Percentiles rank a stretch among this genome's conserved stretches.
These are phyloP conservation scores for Trichoderma asperellum DNA, from an alignment of 2,329 filamentous ascomycete genomes.

Conservation along the genomic window DNA sequence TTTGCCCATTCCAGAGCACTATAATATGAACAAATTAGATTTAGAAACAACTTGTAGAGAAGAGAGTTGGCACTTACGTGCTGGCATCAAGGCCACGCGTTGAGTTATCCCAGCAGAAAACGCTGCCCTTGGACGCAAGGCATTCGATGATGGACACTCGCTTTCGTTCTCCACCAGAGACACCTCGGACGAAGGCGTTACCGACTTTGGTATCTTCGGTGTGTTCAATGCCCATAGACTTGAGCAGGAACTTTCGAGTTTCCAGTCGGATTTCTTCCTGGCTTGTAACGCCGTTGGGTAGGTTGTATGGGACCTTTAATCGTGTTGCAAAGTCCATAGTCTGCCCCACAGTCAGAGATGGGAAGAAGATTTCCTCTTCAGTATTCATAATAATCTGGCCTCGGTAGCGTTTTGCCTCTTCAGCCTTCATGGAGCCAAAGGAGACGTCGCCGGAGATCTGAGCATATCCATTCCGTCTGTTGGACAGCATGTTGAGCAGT, in stretches of 20 bases:
- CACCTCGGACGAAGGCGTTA: slow-evolving; percentile 67
- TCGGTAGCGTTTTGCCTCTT: slow-evolving; percentile 53
- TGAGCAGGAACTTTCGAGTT: slow-evolving; percentile 58
- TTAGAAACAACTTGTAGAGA: neutral
- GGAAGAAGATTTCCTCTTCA: slow-evolving; percentile 68
- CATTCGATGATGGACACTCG: slow-evolving; percentile 70
- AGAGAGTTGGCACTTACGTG: neutral
- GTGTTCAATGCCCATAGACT: slow-evolving; percentile 61
- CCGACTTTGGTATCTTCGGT: slow-evolving; percentile 69
- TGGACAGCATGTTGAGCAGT: slow-evolving; percentile 70
- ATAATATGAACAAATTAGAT: neutral
- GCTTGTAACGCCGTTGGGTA: slow-evolving; percentile 49
- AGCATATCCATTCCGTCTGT: slow-evolving; percentile 63
- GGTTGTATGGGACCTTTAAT: slow-evolving; percentile 57
- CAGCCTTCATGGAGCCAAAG: slow-evolving; percentile 57
- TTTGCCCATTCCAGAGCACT: slow-evolving; percentile 63
- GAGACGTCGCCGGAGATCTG: slow-evolving; percentile 61
- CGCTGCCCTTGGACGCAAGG: slow-evolving; percentile 59
- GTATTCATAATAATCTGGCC: slow-evolving; percentile 71
- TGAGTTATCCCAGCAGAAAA: slow-evolving; percentile 70
- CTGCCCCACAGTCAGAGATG: slow-evolving; percentile 70
- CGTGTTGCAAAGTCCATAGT: slow-evolving; percentile 72
- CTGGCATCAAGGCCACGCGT: slow-evolving; percentile 68
- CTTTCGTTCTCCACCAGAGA: slow-evolving; percentile 70
- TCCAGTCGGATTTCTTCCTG: slow-evolving; percentile 51